phyloP scores from a whole-genome alignment of 2,329 filamentous ascomycete species.

The Clonostachys rhizophaga region DNA sequence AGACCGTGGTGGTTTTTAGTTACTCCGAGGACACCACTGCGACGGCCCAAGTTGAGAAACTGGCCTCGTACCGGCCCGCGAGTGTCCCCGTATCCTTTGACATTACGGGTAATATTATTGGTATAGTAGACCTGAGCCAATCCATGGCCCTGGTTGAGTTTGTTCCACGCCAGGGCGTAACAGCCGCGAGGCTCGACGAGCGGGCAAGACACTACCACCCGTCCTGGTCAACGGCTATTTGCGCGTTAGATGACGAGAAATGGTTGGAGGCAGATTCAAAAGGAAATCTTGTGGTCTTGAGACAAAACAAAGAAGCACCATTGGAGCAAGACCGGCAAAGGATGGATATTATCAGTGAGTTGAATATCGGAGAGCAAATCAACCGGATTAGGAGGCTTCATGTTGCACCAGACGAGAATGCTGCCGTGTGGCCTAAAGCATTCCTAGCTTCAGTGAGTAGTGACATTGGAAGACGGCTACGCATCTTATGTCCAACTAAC shows the following conservation, averaged over 20 bases:
- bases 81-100: constrained; percentile 81
- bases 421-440: constrained; percentile 72
- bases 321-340: constrained; percentile 68
- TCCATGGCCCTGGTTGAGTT: constrained; percentile 78
- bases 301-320: constrained; percentile 66
- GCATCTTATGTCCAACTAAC: constrained; percentile 1
- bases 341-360: constrained; percentile 72
- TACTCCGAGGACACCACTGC: constrained; percentile 52
- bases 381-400: constrained; percentile 78
- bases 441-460: constrained; percentile 80
- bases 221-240: constrained; percentile 76
- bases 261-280: constrained; percentile 84
- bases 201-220: constrained; percentile 77
- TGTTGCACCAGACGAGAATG: constrained; percentile 58
- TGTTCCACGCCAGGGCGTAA: constrained; percentile 47
- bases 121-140: constrained; percentile 91
- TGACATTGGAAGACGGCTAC: constrained; percentile 2
- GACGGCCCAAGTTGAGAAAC: constrained; percentile 58
- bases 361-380: constrained; percentile 87
- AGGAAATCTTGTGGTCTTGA: constrained; percentile 81
- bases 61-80: constrained; percentile 74
- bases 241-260: constrained; percentile 64
- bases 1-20: constrained; percentile 65
- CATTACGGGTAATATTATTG: constrained; percentile 70
- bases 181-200: constrained; percentile 64